Base-by-base conservation (phyloP, 768 basidiomycete species). In the Lactifluus subvellereus region DNA sequence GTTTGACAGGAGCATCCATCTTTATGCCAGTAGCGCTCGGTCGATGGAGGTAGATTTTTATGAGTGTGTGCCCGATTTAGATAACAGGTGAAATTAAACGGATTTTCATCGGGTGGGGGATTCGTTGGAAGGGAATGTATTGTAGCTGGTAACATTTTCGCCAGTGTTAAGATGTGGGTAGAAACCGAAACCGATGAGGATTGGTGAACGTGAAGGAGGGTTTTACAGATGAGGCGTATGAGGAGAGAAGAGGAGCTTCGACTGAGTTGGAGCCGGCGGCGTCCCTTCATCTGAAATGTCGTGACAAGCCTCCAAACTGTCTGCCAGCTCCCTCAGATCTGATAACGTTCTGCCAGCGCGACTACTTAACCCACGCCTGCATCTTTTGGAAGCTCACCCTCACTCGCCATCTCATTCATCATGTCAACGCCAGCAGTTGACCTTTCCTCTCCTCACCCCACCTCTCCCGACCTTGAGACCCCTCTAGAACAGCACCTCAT, bases 401-500 rank as follows among this genome's bases (percentile, higher is more conserved):
- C 59, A 22, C 42, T 35, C 37, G 16, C 11, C 57, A 20, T 18
- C 35, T 51, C 48, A 20, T 54, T 57, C 48, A 40, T 30, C 47
- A 59, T 60, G 60, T 38, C 67, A 43, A 18, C 38, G 8, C 37
- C 45, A 38, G 42, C 43, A 38, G 30, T n/a, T 45, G 38, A 54
- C 45, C 49, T n/a, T 57, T 55, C 57, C 42, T 48, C 22, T 13
- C 16, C 43, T 5, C 13, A 61, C 48, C 60, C 64, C 22, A 35
- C 60, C 33, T 27, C 67, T 3, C 54, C 66, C 20, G 30, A 51
- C 22, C 54, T 52, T 57, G 72, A 78, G 67, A 71, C 76, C 69
- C 76, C 74, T 69, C 74, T 80, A 68, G 78, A 77, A 66, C 81
- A 79, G 61, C 89, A 93, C 69, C 87, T 98, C 80, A 88, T 98